Evolutionary conservation across 2,329 filamentous ascomycete species (phyloP), one percentile per base, ranked within the genome.

Genomic region (Phaeosphaeriaceae sp.): DNA sequence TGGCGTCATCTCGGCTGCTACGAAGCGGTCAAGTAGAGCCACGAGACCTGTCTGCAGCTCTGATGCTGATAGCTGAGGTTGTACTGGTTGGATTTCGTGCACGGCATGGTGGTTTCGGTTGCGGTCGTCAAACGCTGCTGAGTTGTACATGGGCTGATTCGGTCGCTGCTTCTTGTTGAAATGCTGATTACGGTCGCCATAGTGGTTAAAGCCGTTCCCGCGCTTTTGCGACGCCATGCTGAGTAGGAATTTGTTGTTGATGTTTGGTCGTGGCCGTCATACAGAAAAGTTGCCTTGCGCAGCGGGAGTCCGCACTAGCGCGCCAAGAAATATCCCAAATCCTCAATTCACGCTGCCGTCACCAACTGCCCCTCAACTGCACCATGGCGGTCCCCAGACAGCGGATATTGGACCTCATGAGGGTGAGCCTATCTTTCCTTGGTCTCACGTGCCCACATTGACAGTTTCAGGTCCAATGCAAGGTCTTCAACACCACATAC

Each of bases 401-500:
- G 50, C 82, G 86, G 48, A 76, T 88, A 33, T 62, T 87, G 48
- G 90, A 92, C 75, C 85, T 97, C 63, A 86, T 94, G 83, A 93
- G 92, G 89, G 93, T 92, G 79, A 47, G 68, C 46, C 33, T 45
- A 31, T 48, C 51, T 10, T 7, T 13, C 10, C 7, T 6, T 1
- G 27, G 10, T 15, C 3, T 5, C 10, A 33, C 33, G 10, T 17
- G 19, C 19, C n/a, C 42, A 2, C 21, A 19, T 54, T 70, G 47
- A 71, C 54, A 24, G 10, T 7, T 6, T 10, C 70, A 97, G 93
- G 86, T 87, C 74, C 93, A 93, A 89, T 97, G 92, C 85, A 88
- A 89, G 77, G 87, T 98, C 81, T 99, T 98, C 84, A 89, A 89
- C 72, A 91, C 91, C 51, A 93, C 89, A 53, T 98, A 89, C 84